phyloP scores from a whole-genome alignment of 2,329 filamentous ascomycete genomes.

The Calycina herbarum region DNA sequence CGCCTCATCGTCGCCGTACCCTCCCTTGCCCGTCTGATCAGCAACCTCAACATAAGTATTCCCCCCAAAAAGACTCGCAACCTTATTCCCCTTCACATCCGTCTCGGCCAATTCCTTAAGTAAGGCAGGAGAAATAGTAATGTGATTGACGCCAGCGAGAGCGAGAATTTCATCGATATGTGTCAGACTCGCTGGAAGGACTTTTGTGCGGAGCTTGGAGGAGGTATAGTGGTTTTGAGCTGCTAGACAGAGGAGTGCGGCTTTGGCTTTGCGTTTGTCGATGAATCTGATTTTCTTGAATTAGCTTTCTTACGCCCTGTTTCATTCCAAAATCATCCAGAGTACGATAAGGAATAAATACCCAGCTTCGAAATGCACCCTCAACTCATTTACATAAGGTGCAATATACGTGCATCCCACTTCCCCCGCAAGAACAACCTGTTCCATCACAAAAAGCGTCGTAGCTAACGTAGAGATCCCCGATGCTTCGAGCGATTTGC shows the following conservation, averaged over 20 bases:
- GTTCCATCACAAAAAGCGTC: conserved; percentile 61
- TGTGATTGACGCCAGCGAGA: conserved; percentile 57
- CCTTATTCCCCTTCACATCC: conserved; percentile 13
- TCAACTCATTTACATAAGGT: conserved; percentile 65
- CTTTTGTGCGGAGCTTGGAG: conserved; percentile 45
- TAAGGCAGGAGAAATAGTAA: conserved; percentile 60
- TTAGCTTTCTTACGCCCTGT: too few relatives aligned
- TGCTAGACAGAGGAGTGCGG: conserved; percentile 41
- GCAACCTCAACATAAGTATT: background rate
- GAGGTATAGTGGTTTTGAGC: conserved; percentile 54
- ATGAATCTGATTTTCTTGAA: conserved; percentile 42
- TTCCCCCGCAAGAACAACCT: conserved; percentile 58
- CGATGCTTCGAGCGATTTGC: conserved; percentile 50
- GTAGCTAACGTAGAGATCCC: conserved; percentile 61
- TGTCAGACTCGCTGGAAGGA: conserved; percentile 58
- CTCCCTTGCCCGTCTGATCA: conserved; percentile 1
- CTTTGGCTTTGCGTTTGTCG: conserved; percentile 49
- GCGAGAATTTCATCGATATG: conserved; percentile 58
- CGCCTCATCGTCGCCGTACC: conserved; percentile 44
- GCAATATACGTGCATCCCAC: conserved; percentile 62
- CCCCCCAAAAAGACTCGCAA: conserved; percentile 28
- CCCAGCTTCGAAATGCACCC: conserved; percentile 58
- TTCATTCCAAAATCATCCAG: too few relatives aligned
- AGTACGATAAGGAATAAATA: too few relatives aligned
- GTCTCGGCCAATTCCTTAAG: conserved; percentile 37